These are phyloP conservation scores for Cajanus cajan DNA, from an alignment of 306 rosid species.

Conservation along the genomic window DNA sequence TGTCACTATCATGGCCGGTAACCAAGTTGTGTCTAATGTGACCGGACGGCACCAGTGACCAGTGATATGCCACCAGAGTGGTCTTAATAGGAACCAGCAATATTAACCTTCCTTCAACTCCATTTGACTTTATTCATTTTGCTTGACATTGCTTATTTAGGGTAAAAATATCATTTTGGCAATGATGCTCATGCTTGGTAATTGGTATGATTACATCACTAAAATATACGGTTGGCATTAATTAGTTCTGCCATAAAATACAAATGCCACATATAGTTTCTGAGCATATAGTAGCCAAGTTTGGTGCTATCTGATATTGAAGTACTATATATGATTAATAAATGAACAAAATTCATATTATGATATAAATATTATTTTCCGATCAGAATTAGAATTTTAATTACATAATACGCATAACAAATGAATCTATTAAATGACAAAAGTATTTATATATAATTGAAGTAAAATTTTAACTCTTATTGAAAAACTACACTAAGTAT, in stretches of 20 bases:
- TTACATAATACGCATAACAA: too few relatives aligned
- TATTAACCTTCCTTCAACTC: slow-evolving; percentile 32
- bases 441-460: too few relatives aligned
- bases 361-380: too few relatives aligned
- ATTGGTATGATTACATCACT: slow-evolving; percentile 11
- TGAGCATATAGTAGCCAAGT: background rate
- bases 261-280: background rate
- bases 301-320: background rate
- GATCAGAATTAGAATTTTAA: too few relatives aligned
- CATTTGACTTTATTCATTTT: slow-evolving; percentile 16
- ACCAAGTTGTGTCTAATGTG: slow-evolving; percentile 37
- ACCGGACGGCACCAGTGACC: slow-evolving; percentile 43
- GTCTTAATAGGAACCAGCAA: slow-evolving; percentile 43
- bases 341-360: too few relatives aligned
- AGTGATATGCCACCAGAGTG: slow-evolving; percentile 45
- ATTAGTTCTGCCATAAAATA: background rate
- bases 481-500: too few relatives aligned
- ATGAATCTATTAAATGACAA: too few relatives aligned
- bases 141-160: slow-evolving; percentile 9
- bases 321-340: background rate
- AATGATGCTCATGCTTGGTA: slow-evolving; percentile 27
- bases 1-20: slow-evolving; percentile 54
- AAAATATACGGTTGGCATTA: slow-evolving; percentile 23
- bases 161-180: slow-evolving; percentile 31
- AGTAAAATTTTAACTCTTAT: too few relatives aligned